Evolutionary conservation across 2,329 filamentous ascomycete genomes (phyloP).

Genomic region (Cytospora piceicola): DNA sequence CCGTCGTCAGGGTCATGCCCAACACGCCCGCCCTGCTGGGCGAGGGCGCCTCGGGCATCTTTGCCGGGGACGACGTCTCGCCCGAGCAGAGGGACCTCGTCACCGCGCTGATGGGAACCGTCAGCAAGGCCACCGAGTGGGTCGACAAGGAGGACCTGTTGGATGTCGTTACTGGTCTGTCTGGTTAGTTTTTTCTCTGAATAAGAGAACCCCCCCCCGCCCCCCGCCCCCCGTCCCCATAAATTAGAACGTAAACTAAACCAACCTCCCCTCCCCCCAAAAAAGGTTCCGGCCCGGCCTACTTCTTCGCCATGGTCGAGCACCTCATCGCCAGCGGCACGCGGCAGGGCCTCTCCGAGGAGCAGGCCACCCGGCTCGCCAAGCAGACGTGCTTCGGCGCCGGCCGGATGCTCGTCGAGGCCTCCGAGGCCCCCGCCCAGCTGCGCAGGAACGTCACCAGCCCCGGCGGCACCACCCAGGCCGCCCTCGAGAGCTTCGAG

Average conservation of each 20-base stretch:
- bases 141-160: conserved; percentile 53
- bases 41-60: conserved; percentile 54
- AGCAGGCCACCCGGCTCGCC: conserved; percentile 54
- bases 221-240: too few relatives aligned
- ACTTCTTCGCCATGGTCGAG: conserved; percentile 59
- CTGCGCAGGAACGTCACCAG: conserved; percentile 57
- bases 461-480: conserved; percentile 56
- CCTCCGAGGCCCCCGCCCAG: conserved; percentile 50
- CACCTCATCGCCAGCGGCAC: conserved; percentile 51
- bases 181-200: conserved; percentile 48
- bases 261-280: background rate
- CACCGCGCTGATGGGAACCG: conserved; percentile 47
- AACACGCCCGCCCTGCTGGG: conserved; percentile 56
- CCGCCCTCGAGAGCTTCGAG: conserved; percentile 54
- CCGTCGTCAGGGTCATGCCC: conserved; percentile 56
- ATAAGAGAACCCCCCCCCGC: too few relatives aligned
- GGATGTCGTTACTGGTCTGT: conserved; percentile 55
- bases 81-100: conserved; percentile 48
- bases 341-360: conserved; percentile 49
- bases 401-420: conserved; percentile 54
- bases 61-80: conserved; percentile 46
- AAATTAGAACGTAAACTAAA: too few relatives aligned
- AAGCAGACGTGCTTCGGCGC: conserved; percentile 57
- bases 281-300: conserved; percentile 54
- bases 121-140: conserved; percentile 55